phyloP scores from a whole-genome alignment of 768 basidiomycete genomes.

The Agrocybe praecox region DNA sequence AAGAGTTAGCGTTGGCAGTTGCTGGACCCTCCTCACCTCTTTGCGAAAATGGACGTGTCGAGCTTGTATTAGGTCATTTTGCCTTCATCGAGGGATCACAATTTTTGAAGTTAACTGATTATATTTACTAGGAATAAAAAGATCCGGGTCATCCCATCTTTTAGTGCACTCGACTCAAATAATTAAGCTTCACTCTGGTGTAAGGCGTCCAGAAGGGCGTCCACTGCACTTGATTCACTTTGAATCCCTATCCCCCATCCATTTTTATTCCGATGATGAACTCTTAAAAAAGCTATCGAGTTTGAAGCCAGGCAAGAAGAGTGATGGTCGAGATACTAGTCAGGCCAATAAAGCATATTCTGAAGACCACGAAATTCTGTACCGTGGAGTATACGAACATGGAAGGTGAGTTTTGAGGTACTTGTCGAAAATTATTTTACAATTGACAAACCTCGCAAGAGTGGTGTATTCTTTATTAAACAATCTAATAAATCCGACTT shows the following conservation, averaged over 20 bases:
- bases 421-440: neutral
- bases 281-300: slow-evolving; percentile 38
- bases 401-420: slow-evolving; percentile 36
- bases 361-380: slow-evolving; percentile 18
- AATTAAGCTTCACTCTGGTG: slow-evolving; percentile 12
- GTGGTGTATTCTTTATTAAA: slow-evolving; percentile 24
- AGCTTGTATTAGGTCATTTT: slow-evolving; percentile 44
- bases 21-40: slow-evolving; percentile 28
- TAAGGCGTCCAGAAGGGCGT: neutral
- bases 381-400: slow-evolving; percentile 49
- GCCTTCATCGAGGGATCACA: neutral
- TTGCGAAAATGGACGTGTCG: slow-evolving; percentile 28
- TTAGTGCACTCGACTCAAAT: slow-evolving; percentile 38
- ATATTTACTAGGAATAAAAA: slow-evolving; percentile 43
- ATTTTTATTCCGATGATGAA: slow-evolving; percentile 32
- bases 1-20: slow-evolving; percentile 30
- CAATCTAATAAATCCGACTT: slow-evolving; percentile 13
- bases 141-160: slow-evolving; percentile 45
- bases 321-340: slow-evolving; percentile 38
- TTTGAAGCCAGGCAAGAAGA: slow-evolving; percentile 39
- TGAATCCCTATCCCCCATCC: slow-evolving; percentile 50
- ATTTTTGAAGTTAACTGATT: neutral
- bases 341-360: slow-evolving; percentile 42
- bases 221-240: slow-evolving; percentile 26
- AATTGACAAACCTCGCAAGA: slow-evolving; percentile 5